phyloP scores from a whole-genome alignment of 805 yeast species.

The Candida adriatica region DNA sequence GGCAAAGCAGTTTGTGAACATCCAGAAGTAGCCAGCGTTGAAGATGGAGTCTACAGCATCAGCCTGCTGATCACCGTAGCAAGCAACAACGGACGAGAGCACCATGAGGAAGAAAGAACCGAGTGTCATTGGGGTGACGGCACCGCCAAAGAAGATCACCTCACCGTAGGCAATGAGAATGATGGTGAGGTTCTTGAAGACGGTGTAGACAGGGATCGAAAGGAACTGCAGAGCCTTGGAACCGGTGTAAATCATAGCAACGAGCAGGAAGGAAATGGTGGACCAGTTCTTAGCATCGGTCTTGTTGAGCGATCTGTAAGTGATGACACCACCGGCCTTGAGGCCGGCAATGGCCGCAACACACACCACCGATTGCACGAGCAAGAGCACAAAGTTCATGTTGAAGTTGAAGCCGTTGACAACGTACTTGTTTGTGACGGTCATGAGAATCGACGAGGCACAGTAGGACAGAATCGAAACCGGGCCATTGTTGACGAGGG shows the following conservation, averaged over 20 bases:
- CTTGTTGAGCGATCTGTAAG: slow-evolving; percentile 77
- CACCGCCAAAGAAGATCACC: slow-evolving; percentile 94
- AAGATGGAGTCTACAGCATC: slow-evolving; percentile 30
- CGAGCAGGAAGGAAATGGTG: slow-evolving; percentile 86
- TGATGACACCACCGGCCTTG: slow-evolving; percentile 69
- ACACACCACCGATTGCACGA: slow-evolving; percentile 86
- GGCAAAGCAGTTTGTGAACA: slow-evolving; percentile 89
- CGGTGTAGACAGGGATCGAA: slow-evolving; percentile 93
- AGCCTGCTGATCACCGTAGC: slow-evolving; percentile 64
- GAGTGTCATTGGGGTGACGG: slow-evolving; percentile 82
- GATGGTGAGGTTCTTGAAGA: slow-evolving; percentile 95
- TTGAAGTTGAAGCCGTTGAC: slow-evolving; percentile 63
- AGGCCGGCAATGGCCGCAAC: slow-evolving; percentile 63
- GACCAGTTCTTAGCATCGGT: slow-evolving; percentile 94
- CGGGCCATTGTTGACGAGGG: slow-evolving; percentile 40
- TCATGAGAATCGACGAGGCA: slow-evolving; percentile 91
- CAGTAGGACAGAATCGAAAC: slow-evolving; percentile 81
- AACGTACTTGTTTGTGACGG: slow-evolving; percentile 94
- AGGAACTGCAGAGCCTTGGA: slow-evolving; percentile 91
- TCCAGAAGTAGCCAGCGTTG: slow-evolving; percentile 90
- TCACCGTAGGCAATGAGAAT: slow-evolving; percentile 97
- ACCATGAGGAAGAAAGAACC: slow-evolving; percentile 90
- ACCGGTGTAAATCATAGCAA: slow-evolving; percentile 91
- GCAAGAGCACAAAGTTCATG: slow-evolving; percentile 84
- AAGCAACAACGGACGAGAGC: slow-evolving; percentile 91